These are phyloP conservation scores for Cystobasidium onofrii DNA, from an alignment of 768 basidiomycete species.

Conservation along the genomic window DNA sequence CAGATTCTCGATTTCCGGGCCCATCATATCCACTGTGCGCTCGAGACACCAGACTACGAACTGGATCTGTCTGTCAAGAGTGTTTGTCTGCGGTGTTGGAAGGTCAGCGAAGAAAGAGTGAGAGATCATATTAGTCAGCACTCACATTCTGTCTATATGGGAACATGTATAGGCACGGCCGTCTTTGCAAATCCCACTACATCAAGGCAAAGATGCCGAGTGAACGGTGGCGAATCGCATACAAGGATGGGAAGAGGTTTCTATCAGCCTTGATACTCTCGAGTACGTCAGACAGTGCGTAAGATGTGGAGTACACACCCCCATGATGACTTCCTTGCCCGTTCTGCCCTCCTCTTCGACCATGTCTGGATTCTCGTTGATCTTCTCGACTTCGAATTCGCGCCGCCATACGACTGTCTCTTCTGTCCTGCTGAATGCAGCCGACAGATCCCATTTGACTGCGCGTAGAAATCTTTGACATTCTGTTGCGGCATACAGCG, in stretches of 20 bases:
- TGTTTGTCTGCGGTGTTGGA: slow-evolving; percentile 42
- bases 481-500: not conserved
- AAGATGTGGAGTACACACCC: slow-evolving; percentile 42
- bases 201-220: slow-evolving; percentile 47
- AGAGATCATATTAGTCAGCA: slow-evolving; percentile 39
- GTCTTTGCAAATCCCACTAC: slow-evolving; percentile 33
- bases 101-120: not conserved
- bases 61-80: slow-evolving; percentile 58
- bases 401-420: slow-evolving; percentile 69
- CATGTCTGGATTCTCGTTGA: slow-evolving; percentile 52
- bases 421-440: slow-evolving; percentile 60
- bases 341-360: slow-evolving; percentile 72
- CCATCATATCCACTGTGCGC: slow-evolving; percentile 66
- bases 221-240: too few species aligned
- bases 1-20: slow-evolving; percentile 65
- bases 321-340: slow-evolving; percentile 71
- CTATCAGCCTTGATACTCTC: too few species aligned
- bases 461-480: slow-evolving; percentile 62
- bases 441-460: slow-evolving; percentile 58
- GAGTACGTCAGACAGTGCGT: too few species aligned
- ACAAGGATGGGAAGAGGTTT: too few species aligned
- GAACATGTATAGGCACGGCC: slow-evolving; percentile 54
- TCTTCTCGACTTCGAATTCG: slow-evolving; percentile 60
- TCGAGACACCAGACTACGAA: slow-evolving; percentile 71
- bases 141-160: slow-evolving; percentile 70